Evolutionary conservation across 2,329 filamentous ascomycete species (phyloP), one percentile per base, ranked within the genome.

Genomic region (Daldinia sp.): DNA sequence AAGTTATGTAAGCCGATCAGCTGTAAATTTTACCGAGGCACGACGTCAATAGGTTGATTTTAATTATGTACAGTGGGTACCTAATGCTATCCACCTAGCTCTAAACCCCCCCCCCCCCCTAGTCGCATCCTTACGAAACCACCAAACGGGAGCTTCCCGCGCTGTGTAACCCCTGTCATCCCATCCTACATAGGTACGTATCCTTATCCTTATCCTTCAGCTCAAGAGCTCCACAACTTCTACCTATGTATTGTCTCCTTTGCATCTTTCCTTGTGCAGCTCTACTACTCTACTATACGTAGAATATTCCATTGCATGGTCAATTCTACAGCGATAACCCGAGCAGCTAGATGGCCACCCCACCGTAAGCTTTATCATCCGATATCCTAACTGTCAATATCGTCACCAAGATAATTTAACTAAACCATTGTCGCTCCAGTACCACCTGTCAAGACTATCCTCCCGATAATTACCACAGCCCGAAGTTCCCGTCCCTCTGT

Each of bases 401-500:
- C 9, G 4, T 25, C 29, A n/a, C n/a, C n/a, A 3, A 32, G 3
- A 25, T 17, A 25, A 25, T 23, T 35, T 15, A 4, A 50, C 15
- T 48, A 35, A 19, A 19, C 7, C 8, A 49, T 62, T 66, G 49
- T 51, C 45, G 19, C n/a, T 50, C 45, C 61, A 32, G 43, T 39
- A 68, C 56, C 34, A 56, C 66, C 13, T 75, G 73, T 47, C 48
- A 6, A 17, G 50, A 72, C 58, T 76, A 75, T 67, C 80, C 81
- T 35, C 84, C 84, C 13, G 51, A 72, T 10, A 82, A 83, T 74
- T 95, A 96, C 79, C 76, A 77, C 23, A 85, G 86, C 19, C 93
- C 93, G 17, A 76, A 81, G 3, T 97, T 96, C 74, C 93, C 93
- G 1, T 92, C 91, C 34, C 87, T 97, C 63, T 93, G 93, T 79